phyloP scores from a whole-genome alignment of 2,329 filamentous ascomycete genomes.

The Fusarium sp. region DNA sequence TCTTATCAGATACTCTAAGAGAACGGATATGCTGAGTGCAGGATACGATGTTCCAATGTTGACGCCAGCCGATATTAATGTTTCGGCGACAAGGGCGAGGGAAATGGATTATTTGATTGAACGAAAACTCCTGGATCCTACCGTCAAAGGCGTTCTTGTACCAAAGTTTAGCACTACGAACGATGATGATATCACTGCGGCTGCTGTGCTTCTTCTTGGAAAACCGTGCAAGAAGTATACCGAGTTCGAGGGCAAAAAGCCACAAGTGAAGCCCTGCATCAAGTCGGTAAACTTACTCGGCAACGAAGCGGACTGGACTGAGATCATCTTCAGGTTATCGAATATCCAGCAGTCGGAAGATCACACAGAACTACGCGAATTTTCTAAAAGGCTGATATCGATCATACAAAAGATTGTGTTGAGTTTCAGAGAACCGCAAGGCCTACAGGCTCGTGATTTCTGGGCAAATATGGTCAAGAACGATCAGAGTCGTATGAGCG shows the following conservation, averaged over 20 bases:
- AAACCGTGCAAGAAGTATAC: background rate
- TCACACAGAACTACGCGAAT: background rate
- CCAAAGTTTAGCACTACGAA: background rate
- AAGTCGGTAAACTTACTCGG: background rate
- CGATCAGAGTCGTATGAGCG: too few relatives aligned
- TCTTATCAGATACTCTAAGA: background rate
- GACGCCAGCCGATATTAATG: background rate
- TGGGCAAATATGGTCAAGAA: background rate
- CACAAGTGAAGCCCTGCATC: background rate
- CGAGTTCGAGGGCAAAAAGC: fast-evolving
- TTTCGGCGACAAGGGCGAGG: fast-evolving
- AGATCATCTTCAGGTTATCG: background rate
- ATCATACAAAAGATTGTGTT: background rate
- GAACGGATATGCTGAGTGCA: background rate
- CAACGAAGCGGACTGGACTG: fast-evolving
- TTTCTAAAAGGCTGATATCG: background rate
- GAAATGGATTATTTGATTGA: background rate
- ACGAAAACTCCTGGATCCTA: background rate
- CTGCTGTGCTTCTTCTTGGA: background rate
- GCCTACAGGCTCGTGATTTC: background rate
- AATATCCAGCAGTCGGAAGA: fast-evolving
- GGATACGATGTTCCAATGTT: background rate
- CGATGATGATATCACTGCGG: background rate
- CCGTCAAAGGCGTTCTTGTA: background rate
- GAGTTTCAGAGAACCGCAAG: background rate